Base-by-base conservation (phyloP, 352 stramenopile species). In the Globisporangium echinulatum region DNA sequence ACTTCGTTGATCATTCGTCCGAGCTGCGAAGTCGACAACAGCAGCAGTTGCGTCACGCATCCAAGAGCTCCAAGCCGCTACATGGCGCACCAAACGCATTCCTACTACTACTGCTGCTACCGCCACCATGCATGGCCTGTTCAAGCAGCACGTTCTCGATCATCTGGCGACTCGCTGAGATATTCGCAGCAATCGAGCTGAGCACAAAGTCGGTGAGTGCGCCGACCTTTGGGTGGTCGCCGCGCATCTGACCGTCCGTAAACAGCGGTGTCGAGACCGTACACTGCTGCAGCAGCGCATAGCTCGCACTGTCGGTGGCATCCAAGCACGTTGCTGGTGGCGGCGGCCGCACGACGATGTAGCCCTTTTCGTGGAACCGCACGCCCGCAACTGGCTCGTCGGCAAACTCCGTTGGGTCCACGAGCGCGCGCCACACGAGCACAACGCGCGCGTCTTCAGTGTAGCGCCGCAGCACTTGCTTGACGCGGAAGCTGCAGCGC, bases 401-500 rank as follows among this genome's bases (percentile, higher is more conserved):
- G 15, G 62, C 66, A 62, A 82, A 76, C 56, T 80, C 70, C 44
- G 79, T 55, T 7, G 79, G 77, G 11, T 81, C 59, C 55, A 85
- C 73, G 58, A 69, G 72, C 19, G 79, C 68, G 19, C 72, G 73
- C 75, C 77, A 89, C 3, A 86, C 70, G 17, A 87, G 74, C 47
- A 89, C 57, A 48, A 85, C 66, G 51, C 79, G 77, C 36, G 85
- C 71, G n/a, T 71, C 38, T 56, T 87, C 77, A 7, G 83, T 69
- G 65, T 82, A 86, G 4, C 79, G 75, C 2, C 75, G 75, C n/a
- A 85, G 50, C 55, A 89, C 73, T 51, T 87, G 75, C 60, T 85
- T 75, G 25, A 85, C 72, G 13, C 69, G 70, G 53, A 87, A 79
- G 49, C 78, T 64, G 1, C 71, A 76, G 36, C 66, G 70, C 25